phyloP scores from a whole-genome alignment of 306 rosid genomes.

The Ochetophila trinervis region DNA sequence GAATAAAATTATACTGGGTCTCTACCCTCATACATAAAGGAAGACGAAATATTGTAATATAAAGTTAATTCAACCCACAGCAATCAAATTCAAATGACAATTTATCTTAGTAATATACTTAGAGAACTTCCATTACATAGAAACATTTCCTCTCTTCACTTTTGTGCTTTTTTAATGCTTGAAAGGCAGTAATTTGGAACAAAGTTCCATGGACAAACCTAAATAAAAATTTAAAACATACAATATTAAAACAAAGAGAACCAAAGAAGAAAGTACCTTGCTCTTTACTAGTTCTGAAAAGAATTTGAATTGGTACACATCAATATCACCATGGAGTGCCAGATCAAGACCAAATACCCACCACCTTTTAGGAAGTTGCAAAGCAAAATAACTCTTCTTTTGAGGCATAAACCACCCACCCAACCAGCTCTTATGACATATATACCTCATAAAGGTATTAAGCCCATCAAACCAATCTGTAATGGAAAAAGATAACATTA shows the following conservation, averaged over 20 bases:
- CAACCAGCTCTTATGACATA: constrained; percentile 94
- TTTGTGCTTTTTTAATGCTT: no score
- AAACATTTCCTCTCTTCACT: background rate
- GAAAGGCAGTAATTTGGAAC: background rate
- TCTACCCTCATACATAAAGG: background rate
- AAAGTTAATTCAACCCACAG: background rate
- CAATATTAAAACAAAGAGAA: background rate
- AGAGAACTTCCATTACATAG: background rate
- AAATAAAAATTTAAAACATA: background rate
- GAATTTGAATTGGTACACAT: constrained; percentile 96
- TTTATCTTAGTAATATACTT: background rate
- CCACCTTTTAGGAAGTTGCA: constrained; percentile 93
- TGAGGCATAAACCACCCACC: constrained; percentile 99
- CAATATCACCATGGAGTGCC: constrained; percentile 94
- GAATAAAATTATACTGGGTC: background rate
- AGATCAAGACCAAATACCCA: constrained; percentile 96
- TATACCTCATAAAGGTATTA: constrained; percentile 88
- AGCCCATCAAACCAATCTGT: constrained; percentile 99
- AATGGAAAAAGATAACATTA: constrained; percentile 22
- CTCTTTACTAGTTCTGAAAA: constrained; percentile 64
- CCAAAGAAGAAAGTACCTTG: constrained; percentile 51
- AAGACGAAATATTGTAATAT: background rate
- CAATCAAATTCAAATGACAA: background rate
- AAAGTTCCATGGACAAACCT: background rate
- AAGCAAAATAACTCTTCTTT: constrained; percentile 93